Base-by-base conservation (phyloP, 2,329 filamentous ascomycete genomes). In the Aulographum hederae region DNA sequence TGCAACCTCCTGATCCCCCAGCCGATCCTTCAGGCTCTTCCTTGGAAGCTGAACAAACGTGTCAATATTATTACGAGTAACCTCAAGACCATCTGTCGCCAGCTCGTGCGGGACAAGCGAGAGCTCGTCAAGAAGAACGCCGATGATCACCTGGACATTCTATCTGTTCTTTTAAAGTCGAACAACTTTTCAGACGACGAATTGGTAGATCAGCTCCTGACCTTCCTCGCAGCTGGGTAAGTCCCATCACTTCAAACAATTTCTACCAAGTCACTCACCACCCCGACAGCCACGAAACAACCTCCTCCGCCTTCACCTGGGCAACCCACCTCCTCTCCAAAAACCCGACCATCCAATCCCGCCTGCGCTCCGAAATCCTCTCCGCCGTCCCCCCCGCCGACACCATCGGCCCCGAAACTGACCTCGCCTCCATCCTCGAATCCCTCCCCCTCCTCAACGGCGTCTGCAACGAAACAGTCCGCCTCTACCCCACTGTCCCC, bases 261-360 rank as follows among this genome's bases (percentile, higher is more conserved):
- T 10, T 16, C 17, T 18, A 5, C 6, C 14, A 29, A n/a, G n/a
- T n/a, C n/a, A n/a, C n/a, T n/a, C n/a, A n/a, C n/a, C n/a, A n/a
- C n/a, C 26, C 17, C 10, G 2, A 17, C 28, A 52, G 57, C 4
- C 80, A 86, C 50, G 78, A 86, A 54, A 86, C 80, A 1, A 85
- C 78, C 0, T 71, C 80, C 1, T 67, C 73, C 1, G 65, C 78
- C 13, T 61, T 89, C 46, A 77, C 73, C n/a, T 86, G 78, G 77
- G 67, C 74, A 3, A 53, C 73, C 5, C 79, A 82, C 46, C 57
- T 75, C 27, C 65, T 89, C n/a, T 69, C 69, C 41, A 61, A 63
- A 14, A 53, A 81, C 42, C 73, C 69, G 0, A 61, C 71, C 1
- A 57, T 78, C 2, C 78, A 89, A 53, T 52, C 52, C 15, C 63